Evolutionary conservation across 2,329 filamentous ascomycete species (phyloP), one percentile per base, ranked within the genome.

Genomic region (Cadophora sp.): DNA sequence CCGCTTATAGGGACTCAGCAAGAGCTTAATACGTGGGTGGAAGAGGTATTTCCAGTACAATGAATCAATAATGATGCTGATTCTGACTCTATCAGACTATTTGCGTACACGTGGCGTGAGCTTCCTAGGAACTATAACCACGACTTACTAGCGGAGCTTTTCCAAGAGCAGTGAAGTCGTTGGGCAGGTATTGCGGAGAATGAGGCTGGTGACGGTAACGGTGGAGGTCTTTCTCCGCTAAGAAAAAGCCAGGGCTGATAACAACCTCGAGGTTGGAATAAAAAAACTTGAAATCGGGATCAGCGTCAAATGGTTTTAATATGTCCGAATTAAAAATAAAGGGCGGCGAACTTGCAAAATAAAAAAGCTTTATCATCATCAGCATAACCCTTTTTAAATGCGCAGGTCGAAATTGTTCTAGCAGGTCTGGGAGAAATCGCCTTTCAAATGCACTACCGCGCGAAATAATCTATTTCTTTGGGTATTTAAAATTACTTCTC

Each of bases 281-380:
- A 69, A 80, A 78, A 53, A 80, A 78, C 63, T 80, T 79, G 64
- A 81, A 78, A 65, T 80, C 79, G 58, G 74, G 73, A 64, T 78
- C 77, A 46, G 74, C 72, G 31, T 77, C 73, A 53, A 74, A 60
- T 67, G 69, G 75, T 66, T 72, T 73, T 66, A 76, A 75, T 77
- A 81, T 79, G 37, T 75, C 77, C 61, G 76, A 73, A 64, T 80
- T 78, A 50, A 79, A 64, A 64, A 77, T 73, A 66, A 78, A 77
- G 29, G 77, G 76, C 68, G 77, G 77, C 64, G 76, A 76, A 69
- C 67, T 76, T 71, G 73, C 74, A 69, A 75, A 74, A 69, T 71
- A 75, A 66, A 72, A 48, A 69, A 71, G 43, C 65, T 77, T 73
- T 68, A 66, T 58, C 55, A 72, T 73, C 66, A 69, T 68, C 71